These are phyloP conservation scores for Cladosporium cucumerinum DNA, from an alignment of 2,329 filamentous ascomycete genomes.

Conservation along the genomic window DNA sequence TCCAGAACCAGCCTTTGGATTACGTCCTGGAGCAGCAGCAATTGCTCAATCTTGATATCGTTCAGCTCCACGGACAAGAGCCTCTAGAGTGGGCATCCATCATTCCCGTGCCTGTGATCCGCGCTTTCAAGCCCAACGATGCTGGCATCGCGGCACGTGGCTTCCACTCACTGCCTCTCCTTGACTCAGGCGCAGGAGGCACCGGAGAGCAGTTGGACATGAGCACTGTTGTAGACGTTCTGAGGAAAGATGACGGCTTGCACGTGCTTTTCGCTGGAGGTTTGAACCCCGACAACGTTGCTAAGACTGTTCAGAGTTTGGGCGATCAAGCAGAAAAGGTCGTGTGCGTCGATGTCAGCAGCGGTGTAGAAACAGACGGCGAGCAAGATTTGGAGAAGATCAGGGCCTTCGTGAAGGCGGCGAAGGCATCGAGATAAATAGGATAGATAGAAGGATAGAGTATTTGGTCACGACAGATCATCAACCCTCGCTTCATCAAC, in stretches of 20 bases:
- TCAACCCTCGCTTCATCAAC: not conserved
- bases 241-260: slow-evolving; percentile 68
- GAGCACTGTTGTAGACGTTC: slow-evolving; percentile 61
- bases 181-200: slow-evolving; percentile 82
- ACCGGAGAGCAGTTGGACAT: slow-evolving; percentile 76
- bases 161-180: slow-evolving; percentile 76
- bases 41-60: slow-evolving; percentile 74
- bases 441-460: not conserved
- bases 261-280: slow-evolving; percentile 82
- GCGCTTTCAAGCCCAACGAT: slow-evolving; percentile 74
- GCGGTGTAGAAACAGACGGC: slow-evolving; percentile 83
- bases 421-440: slow-evolving; percentile 49
- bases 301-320: slow-evolving; percentile 60
- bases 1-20: slow-evolving; percentile 81
- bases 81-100: slow-evolving; percentile 84
- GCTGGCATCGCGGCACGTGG: slow-evolving; percentile 69
- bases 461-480: not conserved
- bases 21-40: slow-evolving; percentile 78
- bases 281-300: slow-evolving; percentile 74
- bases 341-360: slow-evolving; percentile 86
- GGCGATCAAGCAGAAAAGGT: slow-evolving; percentile 59
- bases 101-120: slow-evolving; percentile 91
- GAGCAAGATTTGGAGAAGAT: slow-evolving; percentile 81
- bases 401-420: slow-evolving; percentile 70
- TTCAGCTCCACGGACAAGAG: slow-evolving; percentile 90